Evolutionary conservation across 2,329 filamentous ascomycete genomes (phyloP).

Genomic region (Bipolaris oryzae): DNA sequence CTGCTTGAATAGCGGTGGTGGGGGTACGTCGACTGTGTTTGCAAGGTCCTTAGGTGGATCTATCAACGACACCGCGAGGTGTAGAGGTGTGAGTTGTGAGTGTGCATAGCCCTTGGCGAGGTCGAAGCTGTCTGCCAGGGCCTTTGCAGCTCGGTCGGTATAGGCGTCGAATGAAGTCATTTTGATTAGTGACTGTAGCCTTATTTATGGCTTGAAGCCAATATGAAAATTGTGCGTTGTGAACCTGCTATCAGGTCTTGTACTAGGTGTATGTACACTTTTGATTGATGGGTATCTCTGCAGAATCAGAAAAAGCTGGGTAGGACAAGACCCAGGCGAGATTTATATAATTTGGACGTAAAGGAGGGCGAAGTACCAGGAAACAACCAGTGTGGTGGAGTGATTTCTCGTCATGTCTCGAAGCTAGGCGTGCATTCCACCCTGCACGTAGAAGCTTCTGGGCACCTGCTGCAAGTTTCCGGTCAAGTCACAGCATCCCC

Average conservation of each 20-base stretch:
- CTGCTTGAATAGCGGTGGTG: conserved; percentile 85
- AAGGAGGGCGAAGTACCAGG: conserved; percentile 21
- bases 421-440: conserved; percentile 25
- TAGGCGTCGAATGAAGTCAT: conserved; percentile 87
- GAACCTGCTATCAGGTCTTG: conserved; percentile 19
- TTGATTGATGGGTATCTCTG: conserved; percentile 24
- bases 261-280: conserved; percentile 13
- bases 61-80: conserved; percentile 83
- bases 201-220: conserved; percentile 29
- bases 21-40: conserved; percentile 64
- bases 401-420: conserved; percentile 32
- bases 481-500: conserved; percentile 14
- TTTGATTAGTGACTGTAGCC: conserved; percentile 39
- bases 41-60: conserved; percentile 77
- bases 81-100: conserved; percentile 86
- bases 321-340: conserved; percentile 11
- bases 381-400: conserved; percentile 33
- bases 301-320: conserved; percentile 6
- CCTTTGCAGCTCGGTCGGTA: conserved; percentile 89
- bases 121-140: conserved; percentile 84
- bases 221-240: conserved; percentile 13
- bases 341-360: conserved; percentile 33
- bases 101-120: conserved; percentile 90
- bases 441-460: conserved; percentile 36
- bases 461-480: conserved; percentile 27